Percentiles rank a stretch among this genome's conserved stretches.
phyloP scores from a whole-genome alignment of 2,329 filamentous ascomycete genomes.

The Apiospora marii region DNA sequence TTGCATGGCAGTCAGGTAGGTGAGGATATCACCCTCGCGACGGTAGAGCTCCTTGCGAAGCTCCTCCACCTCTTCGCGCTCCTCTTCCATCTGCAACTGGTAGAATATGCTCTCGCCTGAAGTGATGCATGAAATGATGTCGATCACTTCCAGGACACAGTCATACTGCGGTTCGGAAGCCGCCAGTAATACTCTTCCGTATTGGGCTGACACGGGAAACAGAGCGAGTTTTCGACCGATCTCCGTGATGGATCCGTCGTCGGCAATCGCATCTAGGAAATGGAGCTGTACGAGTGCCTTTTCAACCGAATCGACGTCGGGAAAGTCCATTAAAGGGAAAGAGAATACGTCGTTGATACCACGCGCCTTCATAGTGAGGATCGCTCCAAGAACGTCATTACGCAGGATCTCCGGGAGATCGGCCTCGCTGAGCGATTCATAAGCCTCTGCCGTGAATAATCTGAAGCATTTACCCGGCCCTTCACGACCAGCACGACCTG shows the following conservation, averaged over 20 bases:
- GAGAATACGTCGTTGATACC: conserved; percentile 81
- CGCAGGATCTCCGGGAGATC: conserved; percentile 90
- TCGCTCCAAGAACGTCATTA: conserved; percentile 84
- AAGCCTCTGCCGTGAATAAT: conserved; percentile 84
- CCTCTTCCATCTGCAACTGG: conserved; percentile 65
- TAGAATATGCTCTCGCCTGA: conserved; percentile 70
- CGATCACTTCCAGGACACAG: conserved; percentile 83
- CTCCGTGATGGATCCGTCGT: conserved; percentile 75
- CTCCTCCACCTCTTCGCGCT: conserved; percentile 60
- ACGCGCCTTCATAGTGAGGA: conserved; percentile 92
- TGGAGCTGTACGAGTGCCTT: conserved; percentile 84
- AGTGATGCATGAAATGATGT: conserved; percentile 75
- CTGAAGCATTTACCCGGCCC: conserved; percentile 88
- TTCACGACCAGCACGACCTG: conserved; percentile 92
- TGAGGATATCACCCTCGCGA: conserved; percentile 71
- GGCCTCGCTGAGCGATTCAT: conserved; percentile 71
- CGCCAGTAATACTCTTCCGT: conserved; percentile 84
- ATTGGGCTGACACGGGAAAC: conserved; percentile 81
- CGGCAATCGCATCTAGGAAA: conserved; percentile 77
- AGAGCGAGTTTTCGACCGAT: conserved; percentile 80
- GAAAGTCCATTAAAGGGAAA: conserved; percentile 87
- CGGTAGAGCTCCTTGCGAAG: conserved; percentile 65
- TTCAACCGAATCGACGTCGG: conserved; percentile 78
- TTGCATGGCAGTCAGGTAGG: conserved; percentile 69
- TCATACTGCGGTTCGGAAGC: conserved; percentile 74